Evolutionary conservation across 2,329 filamentous ascomycete genomes (phyloP).

Genomic region (Aspergillus quadrilineatus): DNA sequence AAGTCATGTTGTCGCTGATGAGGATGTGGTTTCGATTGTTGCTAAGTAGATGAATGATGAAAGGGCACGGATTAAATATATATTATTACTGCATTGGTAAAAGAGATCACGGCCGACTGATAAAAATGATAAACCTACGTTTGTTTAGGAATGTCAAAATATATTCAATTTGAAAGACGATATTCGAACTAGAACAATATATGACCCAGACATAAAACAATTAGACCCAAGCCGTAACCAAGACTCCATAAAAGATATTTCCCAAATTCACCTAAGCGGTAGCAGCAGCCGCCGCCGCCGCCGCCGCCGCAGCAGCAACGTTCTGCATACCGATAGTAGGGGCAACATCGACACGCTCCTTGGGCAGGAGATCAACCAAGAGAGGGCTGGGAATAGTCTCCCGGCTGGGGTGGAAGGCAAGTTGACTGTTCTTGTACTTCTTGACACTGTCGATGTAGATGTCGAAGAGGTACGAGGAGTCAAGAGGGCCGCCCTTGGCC

Average conservation of each 20-base stretch:
- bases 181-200: conserved; percentile 13
- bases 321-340: conserved; percentile 59
- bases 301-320: conserved; percentile 36
- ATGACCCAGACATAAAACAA: conserved; percentile 9
- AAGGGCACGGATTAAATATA: neutral
- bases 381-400: conserved; percentile 86
- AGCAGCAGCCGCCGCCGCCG: conserved; percentile 26
- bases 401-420: conserved; percentile 67
- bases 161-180: conserved; percentile 9
- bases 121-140: conserved; percentile 32
- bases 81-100: neutral
- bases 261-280: conserved; percentile 13
- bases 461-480: conserved; percentile 94
- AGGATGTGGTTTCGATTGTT: conserved; percentile 68
- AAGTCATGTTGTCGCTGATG: conserved; percentile 70
- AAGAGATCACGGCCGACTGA: conserved; percentile 4
- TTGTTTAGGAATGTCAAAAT: conserved; percentile 9
- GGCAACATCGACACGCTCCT: conserved; percentile 90
- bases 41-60: conserved; percentile 36
- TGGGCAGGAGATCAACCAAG: conserved; percentile 85
- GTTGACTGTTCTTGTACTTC: conserved; percentile 82
- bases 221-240: conserved; percentile 17
- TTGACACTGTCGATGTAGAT: conserved; percentile 88
- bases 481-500: conserved; percentile 93
- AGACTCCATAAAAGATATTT: conserved; percentile 15